A percentile compares a stretch with the other conserved stretches of the same genome.
Conservation (phyloP, 225 moss, liverwort and hornwort genomes). For the Neckera pumila region DNA sequence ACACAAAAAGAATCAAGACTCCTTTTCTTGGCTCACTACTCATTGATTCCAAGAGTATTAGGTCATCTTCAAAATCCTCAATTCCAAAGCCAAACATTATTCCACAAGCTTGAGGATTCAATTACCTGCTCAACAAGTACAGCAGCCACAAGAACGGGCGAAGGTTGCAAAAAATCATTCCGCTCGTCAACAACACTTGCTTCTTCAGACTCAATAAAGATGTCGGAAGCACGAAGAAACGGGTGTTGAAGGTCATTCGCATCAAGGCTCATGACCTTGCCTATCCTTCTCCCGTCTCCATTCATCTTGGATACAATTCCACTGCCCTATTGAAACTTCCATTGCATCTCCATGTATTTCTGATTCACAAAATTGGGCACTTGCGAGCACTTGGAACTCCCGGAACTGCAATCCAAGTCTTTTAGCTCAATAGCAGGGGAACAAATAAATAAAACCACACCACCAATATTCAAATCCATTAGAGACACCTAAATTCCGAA, state of each 20-base stretch:
- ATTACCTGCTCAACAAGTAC: conserved; percentile 43
- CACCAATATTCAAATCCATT: not conserved
- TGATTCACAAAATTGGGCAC: not conserved
- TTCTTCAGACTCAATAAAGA: not conserved
- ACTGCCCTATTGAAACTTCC: not conserved
- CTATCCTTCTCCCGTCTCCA: not conserved
- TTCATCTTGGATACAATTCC: conserved; percentile 3
- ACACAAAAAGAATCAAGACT: not conserved
- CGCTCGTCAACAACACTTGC: not conserved
- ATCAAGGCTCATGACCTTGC: not conserved
- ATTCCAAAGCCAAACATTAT: not conserved
- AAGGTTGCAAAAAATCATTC: not conserved
- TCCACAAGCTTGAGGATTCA: not conserved
- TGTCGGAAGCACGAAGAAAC: conserved; percentile 9
- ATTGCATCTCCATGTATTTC: not conserved
- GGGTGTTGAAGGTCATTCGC: conserved; percentile 4
- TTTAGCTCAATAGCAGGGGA: not conserved
- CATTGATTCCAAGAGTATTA: not conserved
- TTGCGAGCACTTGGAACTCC: not conserved
- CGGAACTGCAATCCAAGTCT: not conserved
- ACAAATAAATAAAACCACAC: not conserved
- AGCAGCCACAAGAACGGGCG: conserved; percentile 26
- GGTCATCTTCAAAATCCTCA: not conserved
- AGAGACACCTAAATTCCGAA: not conserved
- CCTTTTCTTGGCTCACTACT: not conserved